Percentiles rank a stretch among this genome's conserved stretches.
Conservation (phyloP, 306 rosid genomes). For the Prunus padus region DNA sequence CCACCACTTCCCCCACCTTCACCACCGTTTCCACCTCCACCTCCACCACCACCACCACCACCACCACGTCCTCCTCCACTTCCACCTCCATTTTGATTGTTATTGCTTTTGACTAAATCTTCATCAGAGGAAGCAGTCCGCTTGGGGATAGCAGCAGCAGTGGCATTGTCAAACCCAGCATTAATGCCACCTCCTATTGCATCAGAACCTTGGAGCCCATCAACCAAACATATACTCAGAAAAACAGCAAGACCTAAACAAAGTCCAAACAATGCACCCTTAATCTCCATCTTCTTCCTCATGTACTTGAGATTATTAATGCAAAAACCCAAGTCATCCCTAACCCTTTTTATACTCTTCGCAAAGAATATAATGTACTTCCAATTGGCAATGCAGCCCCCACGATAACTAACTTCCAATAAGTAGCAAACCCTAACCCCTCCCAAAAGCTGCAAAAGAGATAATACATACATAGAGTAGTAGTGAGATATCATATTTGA, state of each 20-base stretch:
- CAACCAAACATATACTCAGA: slow-evolving; percentile 21
- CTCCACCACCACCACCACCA: background rate
- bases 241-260: slow-evolving; percentile 21
- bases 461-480: background rate
- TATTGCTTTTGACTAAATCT: background rate
- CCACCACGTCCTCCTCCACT: background rate
- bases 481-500: background rate
- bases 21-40: slow-evolving; percentile 16
- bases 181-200: background rate
- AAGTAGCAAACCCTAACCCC: background rate
- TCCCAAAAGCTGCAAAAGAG: slow-evolving; percentile 25
- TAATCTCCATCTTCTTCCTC: slow-evolving; percentile 17
- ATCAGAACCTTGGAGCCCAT: slow-evolving; percentile 14
- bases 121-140: slow-evolving; percentile 10
- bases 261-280: slow-evolving; percentile 6
- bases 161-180: background rate
- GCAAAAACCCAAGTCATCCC: background rate
- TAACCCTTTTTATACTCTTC: slow-evolving; percentile 22
- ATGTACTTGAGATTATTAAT: background rate
- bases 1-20: slow-evolving; percentile 19
- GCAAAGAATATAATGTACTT: background rate
- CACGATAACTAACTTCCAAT: slow-evolving; percentile 12
- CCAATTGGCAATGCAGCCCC: slow-evolving; percentile 13
- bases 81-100: slow-evolving; percentile 8
- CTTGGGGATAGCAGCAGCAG: background rate